Percentiles rank a stretch among this genome's conserved stretches.
phyloP scores from a whole-genome alignment of 345 rosid genomes.

The Lepidium africanum region DNA sequence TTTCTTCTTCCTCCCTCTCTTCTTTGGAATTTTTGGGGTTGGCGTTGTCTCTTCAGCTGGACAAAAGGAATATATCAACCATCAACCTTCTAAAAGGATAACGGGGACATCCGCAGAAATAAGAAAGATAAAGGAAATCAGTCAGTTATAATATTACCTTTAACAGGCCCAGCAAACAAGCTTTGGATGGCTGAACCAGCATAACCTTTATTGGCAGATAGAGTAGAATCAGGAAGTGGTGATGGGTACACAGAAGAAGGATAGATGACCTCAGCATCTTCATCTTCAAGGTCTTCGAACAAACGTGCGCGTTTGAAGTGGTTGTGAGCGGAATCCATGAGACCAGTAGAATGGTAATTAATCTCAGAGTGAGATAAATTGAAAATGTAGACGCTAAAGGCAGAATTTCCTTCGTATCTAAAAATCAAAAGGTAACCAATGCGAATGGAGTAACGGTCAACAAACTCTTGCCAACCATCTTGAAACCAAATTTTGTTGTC shows the following conservation, averaged over 20 bases:
- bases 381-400: conserved; percentile 68
- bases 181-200: conserved; percentile 44
- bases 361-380: conserved; percentile 64
- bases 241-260: conserved; percentile 21
- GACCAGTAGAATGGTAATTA: conserved; percentile 45
- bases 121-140: not conserved
- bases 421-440: conserved; percentile 72
- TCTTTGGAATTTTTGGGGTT: conserved; percentile 34
- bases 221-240: conserved; percentile 18
- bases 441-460: conserved; percentile 62
- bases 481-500: conserved; percentile 71
- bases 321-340: conserved; percentile 29
- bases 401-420: conserved; percentile 79
- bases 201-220: conserved; percentile 31
- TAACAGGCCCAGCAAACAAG: conserved; percentile 38
- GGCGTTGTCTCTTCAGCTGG: conserved; percentile 34
- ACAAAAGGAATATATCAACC: not conserved
- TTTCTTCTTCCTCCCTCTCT: conserved; percentile 61
- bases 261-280: conserved; percentile 39
- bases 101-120: not conserved
- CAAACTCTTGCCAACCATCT: conserved; percentile 82
- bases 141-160: conserved; percentile 5
- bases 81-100: not conserved
- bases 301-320: conserved; percentile 52
- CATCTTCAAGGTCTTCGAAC: conserved; percentile 72